These are phyloP conservation scores for Adansonia gregorii DNA, from an alignment of 441 rosid genomes.

Conservation along the genomic window DNA sequence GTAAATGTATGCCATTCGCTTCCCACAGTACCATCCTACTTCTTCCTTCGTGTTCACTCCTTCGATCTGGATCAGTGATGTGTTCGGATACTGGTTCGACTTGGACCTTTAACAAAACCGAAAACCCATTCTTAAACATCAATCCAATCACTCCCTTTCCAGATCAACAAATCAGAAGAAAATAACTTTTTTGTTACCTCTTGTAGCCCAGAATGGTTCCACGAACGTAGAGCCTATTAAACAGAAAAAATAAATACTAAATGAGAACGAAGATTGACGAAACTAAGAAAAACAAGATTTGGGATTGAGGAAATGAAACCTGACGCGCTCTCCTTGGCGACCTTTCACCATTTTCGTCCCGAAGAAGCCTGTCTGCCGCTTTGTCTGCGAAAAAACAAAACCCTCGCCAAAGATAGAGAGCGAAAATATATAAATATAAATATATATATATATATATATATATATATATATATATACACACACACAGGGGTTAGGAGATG, in stretches of 20 bases:
- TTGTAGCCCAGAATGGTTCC: constrained; percentile 92
- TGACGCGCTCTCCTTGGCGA: constrained; percentile 79
- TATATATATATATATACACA: too few species aligned
- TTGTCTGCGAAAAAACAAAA: constrained; percentile 4
- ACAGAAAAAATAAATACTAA: constrained; percentile 2
- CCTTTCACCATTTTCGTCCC: constrained; percentile 73
- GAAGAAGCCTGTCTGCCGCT: constrained; percentile 13
- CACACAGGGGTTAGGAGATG: too few species aligned
- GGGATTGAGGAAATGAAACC: constrained; percentile 30
- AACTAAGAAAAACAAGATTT: not conserved
- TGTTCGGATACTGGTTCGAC: constrained; percentile 43
- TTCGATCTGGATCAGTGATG: not conserved
- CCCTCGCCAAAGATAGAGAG: not conserved
- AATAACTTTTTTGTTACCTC: constrained; percentile 45
- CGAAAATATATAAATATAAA: too few species aligned
- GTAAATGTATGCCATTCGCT: constrained; percentile 81
- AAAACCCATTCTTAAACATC: not conserved
- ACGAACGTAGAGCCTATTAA: constrained; percentile 74
- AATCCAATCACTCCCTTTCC: constrained; percentile 9
- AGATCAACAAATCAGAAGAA: not conserved
- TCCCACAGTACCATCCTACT: constrained; percentile 76
- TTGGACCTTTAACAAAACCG: constrained; percentile 57
- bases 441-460: too few species aligned
- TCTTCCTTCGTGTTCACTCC: constrained; percentile 89
- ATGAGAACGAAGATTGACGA: not conserved